Base-by-base conservation (phyloP, 176 grass and related monocot genomes). In the Zea luxurians region DNA sequence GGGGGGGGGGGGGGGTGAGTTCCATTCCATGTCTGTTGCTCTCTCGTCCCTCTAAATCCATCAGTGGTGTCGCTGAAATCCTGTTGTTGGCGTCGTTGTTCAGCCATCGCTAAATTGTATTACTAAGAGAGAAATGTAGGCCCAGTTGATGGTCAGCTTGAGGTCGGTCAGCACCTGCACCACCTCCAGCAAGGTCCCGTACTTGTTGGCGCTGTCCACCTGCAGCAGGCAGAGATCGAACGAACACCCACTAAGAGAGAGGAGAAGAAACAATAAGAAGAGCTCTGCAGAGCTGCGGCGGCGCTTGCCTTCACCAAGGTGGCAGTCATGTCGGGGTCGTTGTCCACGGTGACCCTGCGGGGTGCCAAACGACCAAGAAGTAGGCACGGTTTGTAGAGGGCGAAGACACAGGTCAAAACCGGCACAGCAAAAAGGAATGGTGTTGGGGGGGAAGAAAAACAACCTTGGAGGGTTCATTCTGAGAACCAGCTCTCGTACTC, bases 91-190 rank as follows among this genome's bases (percentile, higher is more conserved):
- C n/a, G n/a, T n/a, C n/a, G n/a, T n/a, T n/a, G n/a, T n/a, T n/a
- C n/a, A n/a, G n/a, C n/a, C n/a, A n/a, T n/a, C n/a, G n/a, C n/a
- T n/a, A n/a, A n/a, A n/a, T n/a, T n/a, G n/a, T n/a, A n/a, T n/a
- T n/a, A n/a, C n/a, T n/a, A n/a, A n/a, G n/a, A n/a, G n/a, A n/a
- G 95, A 87, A 82, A 98, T 98, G 78, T 98, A 98, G 82, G 89
- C 95, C 86, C 87, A 88, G 61, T 84, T 92, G 77, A 94, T 98
- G 52, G 87, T 88, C 43, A 98, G 89, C 77, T 94, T 92, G 64
- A 98, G 83, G 85, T 98, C 91, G 47, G 87, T 94, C 87, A 98
- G 84, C 21, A 94, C 87, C 88, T 98, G 95, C 55, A 98, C 95
- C 48, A 98, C 91, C 83, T 94, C 91, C 68, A 98, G 80, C 81